Conservation (phyloP, 2,329 filamentous ascomycete species). For the Sarocladium strictum region DNA sequence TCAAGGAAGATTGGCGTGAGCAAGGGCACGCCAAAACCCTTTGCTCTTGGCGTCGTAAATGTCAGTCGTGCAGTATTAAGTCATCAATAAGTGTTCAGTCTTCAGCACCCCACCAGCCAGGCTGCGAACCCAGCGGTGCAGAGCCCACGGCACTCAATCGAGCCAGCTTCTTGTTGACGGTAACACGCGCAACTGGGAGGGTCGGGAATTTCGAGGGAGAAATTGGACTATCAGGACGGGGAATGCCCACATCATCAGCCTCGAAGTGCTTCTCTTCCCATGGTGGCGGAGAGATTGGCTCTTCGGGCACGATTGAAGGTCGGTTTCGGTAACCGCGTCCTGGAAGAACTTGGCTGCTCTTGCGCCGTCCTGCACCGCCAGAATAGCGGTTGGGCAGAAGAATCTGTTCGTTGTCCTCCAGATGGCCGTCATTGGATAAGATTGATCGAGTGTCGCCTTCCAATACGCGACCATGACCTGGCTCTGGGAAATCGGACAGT, state of each 20-base stretch:
- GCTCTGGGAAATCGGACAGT: not conserved
- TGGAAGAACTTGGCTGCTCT: slow-evolving; percentile 4
- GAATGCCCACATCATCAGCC: slow-evolving; percentile 18
- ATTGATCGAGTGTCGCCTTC: not conserved
- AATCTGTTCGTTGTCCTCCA: slow-evolving; percentile 1
- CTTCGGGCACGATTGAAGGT: not conserved
- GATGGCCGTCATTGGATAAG: not conserved
- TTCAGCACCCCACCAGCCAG: slow-evolving; percentile 37
- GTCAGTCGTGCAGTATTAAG: slow-evolving; percentile 3
- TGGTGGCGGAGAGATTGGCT: not conserved
- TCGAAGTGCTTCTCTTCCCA: slow-evolving; percentile 10
- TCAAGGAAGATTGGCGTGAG: not conserved
- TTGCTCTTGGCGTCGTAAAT: slow-evolving; percentile 11
- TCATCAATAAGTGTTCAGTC: slow-evolving; percentile 18
- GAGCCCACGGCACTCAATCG: slow-evolving; percentile 36
- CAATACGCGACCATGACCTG: not conserved
- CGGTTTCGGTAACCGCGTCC: not conserved
- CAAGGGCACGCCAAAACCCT: not conserved
- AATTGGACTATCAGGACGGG: slow-evolving; percentile 36
- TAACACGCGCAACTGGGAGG: slow-evolving; percentile 16
- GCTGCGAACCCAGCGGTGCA: slow-evolving; percentile 18
- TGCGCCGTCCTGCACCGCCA: not conserved
- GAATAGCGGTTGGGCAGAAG: not conserved
- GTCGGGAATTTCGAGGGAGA: slow-evolving; percentile 26
- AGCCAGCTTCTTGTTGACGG: slow-evolving; percentile 32